These are phyloP conservation scores for Lasiosphaeria miniovina DNA, from an alignment of 495 filamentous ascomycete species.

Conservation along the genomic window DNA sequence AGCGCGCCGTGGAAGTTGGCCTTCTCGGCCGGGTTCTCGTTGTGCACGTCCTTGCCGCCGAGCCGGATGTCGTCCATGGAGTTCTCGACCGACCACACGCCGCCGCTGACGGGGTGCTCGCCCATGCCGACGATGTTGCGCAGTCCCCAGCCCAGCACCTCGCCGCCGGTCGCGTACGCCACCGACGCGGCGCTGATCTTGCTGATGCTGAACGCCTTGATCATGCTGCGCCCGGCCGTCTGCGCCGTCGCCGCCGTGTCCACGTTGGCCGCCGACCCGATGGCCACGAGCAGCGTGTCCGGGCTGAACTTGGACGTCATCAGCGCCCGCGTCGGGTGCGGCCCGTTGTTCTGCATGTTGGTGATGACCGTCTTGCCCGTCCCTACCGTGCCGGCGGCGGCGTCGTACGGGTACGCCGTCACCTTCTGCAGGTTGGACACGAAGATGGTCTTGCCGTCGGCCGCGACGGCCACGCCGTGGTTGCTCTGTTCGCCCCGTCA, in stretches of 20 bases:
- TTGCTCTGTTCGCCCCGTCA: slow-evolving; percentile 41
- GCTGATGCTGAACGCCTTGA: slow-evolving; percentile 55
- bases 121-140: slow-evolving; percentile 64
- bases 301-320: slow-evolving; percentile 45
- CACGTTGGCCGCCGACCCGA: slow-evolving; percentile 58
- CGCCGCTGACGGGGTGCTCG: slow-evolving; percentile 55
- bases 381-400: slow-evolving; percentile 37
- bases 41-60: slow-evolving; percentile 54
- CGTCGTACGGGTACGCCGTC: slow-evolving; percentile 56
- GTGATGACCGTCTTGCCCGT: slow-evolving; percentile 45
- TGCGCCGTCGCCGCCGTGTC: slow-evolving; percentile 44
- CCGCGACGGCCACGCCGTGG: slow-evolving; percentile 59
- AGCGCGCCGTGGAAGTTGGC: slow-evolving; percentile 64
- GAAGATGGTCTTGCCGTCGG: slow-evolving; percentile 58
- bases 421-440: slow-evolving; percentile 52
- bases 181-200: slow-evolving; percentile 23
- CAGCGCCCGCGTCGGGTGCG: slow-evolving; percentile 55
- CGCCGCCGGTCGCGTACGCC: slow-evolving; percentile 45
- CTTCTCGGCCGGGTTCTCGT: slow-evolving; percentile 67
- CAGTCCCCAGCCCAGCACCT: slow-evolving; percentile 62
- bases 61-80: slow-evolving; percentile 57
- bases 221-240: slow-evolving; percentile 49
- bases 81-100: slow-evolving; percentile 67
- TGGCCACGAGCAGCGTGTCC: slow-evolving; percentile 49
- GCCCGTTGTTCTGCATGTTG: slow-evolving; percentile 46